Evolutionary conservation across 2,329 filamentous ascomycete species (phyloP), one percentile per base, ranked within the genome.

Genomic region (Fusarium sarcochroum): DNA sequence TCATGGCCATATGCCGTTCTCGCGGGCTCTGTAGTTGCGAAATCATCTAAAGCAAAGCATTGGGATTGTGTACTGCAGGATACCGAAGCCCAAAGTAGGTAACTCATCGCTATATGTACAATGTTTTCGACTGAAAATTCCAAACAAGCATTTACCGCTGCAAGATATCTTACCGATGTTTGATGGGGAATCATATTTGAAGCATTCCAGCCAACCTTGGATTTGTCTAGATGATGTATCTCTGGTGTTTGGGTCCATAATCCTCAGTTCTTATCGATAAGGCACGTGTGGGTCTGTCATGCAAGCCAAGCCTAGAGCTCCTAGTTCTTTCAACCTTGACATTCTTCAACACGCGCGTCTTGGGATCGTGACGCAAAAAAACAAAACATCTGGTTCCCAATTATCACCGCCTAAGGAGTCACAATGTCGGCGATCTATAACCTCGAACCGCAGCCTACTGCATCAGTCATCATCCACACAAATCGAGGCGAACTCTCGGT

Each of bases 391-490:
- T 27, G 27, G 34, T 42, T 41, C 34, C 23, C 20, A 6, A 58
- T n/a, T 21, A 37, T 34, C 21, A 50, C 46, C 11, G n/a, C 14
- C 9, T 9, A 34, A 44, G 34, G 41, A 34, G 40, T 38, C 46
- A 57, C 46, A 40, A 98, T 98, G 95, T 95, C 93, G 58, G 86
- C 92, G 44, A 90, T 94, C 59, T 98, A 98, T 81, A 97, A 97
- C 74, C 93, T 97, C 75, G 95, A 98, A 80, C 95, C 96, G 52
- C 93, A 95, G 76, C 93, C 96, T 45, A 98, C 95, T 59, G 96
- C 92, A 21, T 97, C 96, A 70, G 93, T 93, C 58, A 90, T 98
- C 70, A 86, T 99, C 41, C 91, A 97, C 80, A 99, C 96, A 11
- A 97, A 93, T 8, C 85, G 91, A 45, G 96, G 96, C 79, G 94